phyloP scores from a whole-genome alignment of 331 rosid species.

The Saraca asoca region DNA sequence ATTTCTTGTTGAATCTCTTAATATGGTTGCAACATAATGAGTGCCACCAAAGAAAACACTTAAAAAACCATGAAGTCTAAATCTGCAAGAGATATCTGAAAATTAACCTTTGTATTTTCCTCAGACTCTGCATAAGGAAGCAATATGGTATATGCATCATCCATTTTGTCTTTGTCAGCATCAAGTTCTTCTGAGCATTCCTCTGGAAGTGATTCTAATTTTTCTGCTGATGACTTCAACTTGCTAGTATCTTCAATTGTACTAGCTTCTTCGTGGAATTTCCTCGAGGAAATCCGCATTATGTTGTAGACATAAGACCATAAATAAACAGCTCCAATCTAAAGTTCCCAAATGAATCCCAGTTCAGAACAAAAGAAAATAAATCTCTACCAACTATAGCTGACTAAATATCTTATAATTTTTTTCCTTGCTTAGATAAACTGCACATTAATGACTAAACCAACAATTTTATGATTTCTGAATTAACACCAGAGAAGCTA shows the following conservation, averaged over 20 bases:
- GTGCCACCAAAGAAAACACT: neutral
- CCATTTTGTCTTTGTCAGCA: constrained; percentile 21
- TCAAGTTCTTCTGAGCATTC: constrained; percentile 21
- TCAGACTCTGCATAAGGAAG: constrained; percentile 33
- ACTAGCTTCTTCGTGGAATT: constrained; percentile 16
- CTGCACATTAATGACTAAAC: constrained; percentile 15
- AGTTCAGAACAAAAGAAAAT: constrained; percentile 3
- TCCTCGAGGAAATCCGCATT: constrained; percentile 59
- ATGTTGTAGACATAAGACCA: constrained; percentile 91
- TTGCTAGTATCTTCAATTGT: constrained; percentile 10
- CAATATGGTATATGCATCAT: constrained; percentile 35
- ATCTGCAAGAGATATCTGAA: too few species aligned
- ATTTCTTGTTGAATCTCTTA: too few species aligned
- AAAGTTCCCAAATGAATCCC: constrained; percentile 32
- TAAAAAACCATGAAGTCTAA: too few species aligned
- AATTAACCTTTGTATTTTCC: constrained; percentile 34
- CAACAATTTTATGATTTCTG: neutral
- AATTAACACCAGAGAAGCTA: constrained; percentile 12
- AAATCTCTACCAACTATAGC: neutral
- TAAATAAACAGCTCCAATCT: constrained; percentile 69
- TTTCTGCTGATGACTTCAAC: constrained; percentile 31
- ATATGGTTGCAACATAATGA: too few species aligned
- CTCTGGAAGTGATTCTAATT: constrained; percentile 22
- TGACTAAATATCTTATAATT: neutral
- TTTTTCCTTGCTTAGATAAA: neutral